Conservation (phyloP, 371 early-diverging fungal species). For the Mortierella sp. region DNA sequence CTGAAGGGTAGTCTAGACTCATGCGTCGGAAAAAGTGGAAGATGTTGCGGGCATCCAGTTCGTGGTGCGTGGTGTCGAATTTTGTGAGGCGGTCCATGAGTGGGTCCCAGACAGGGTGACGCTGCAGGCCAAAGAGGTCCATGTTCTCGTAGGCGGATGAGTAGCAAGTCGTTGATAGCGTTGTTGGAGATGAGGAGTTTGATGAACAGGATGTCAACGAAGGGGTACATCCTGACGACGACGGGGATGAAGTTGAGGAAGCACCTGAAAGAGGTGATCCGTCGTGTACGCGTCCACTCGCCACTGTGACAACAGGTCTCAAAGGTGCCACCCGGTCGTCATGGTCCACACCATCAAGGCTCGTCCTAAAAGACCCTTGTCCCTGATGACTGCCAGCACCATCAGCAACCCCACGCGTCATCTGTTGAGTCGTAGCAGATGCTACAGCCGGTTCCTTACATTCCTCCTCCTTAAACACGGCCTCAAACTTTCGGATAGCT, state of each 20-base stretch:
- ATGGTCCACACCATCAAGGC: not conserved
- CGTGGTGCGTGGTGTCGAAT: slow-evolving; percentile 44
- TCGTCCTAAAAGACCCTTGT: not conserved
- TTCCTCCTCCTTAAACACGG: not conserved
- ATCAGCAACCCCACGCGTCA: not conserved
- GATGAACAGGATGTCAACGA: not conserved
- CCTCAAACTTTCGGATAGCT: slow-evolving; percentile 19
- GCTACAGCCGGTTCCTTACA: not conserved
- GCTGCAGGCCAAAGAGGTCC: slow-evolving; percentile 35
- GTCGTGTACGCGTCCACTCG: not conserved
- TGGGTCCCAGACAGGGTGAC: slow-evolving; percentile 50
- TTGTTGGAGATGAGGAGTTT: not conserved
- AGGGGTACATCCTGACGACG: not conserved
- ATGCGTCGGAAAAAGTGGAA: slow-evolving; percentile 46
- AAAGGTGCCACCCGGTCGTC: slow-evolving; percentile 23
- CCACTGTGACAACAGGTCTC: not conserved
- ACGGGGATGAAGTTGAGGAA: not conserved
- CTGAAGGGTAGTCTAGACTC: slow-evolving; percentile 18
- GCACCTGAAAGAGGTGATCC: not conserved
- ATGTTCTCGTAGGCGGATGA: slow-evolving; percentile 41
- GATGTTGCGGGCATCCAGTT: slow-evolving; percentile 33
- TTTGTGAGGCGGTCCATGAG: slow-evolving; percentile 44
- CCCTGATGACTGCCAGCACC: not conserved
- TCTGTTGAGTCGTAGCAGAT: not conserved
- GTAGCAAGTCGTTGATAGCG: not conserved